A percentile compares a stretch with the other conserved stretches of the same genome.
These are phyloP conservation scores for Salix suchowensis DNA, from an alignment of 345 rosid genomes.

Conservation along the genomic window DNA sequence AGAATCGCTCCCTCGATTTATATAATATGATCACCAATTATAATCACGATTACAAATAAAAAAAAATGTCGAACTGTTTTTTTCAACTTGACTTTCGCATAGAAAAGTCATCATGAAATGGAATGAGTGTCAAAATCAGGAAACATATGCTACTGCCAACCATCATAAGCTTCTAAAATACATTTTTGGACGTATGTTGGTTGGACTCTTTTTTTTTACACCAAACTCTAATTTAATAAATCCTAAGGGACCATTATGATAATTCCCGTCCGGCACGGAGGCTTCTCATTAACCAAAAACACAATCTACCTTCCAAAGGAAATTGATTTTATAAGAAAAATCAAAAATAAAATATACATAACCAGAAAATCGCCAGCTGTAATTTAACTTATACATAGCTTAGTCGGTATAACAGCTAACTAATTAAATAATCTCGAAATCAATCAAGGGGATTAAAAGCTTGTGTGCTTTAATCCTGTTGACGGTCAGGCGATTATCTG, in stretches of 20 bases:
- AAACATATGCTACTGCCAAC: neutral
- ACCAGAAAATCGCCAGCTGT: constrained; percentile 1
- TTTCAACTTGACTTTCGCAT: neutral
- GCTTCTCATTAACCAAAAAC: neutral
- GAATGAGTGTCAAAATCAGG: neutral
- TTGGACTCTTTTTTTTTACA: constrained; percentile 1
- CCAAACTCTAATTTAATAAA: constrained; percentile 26
- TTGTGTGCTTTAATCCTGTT: neutral
- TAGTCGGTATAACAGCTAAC: neutral
- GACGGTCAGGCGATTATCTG: neutral
- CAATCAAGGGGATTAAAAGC: neutral
- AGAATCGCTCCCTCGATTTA: neutral
- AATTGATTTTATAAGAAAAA: neutral
- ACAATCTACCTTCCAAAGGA: neutral
- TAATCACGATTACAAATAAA: no score
- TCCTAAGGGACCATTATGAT: neutral
- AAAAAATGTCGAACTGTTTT: neutral
- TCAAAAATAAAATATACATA: neutral
- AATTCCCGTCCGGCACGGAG: constrained; percentile 19
- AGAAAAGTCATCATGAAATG: neutral
- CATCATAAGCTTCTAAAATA: constrained; percentile 1
- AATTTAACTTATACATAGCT: neutral
- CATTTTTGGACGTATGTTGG: neutral
- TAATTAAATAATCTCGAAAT: neutral
- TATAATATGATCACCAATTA: no score